Conservation (phyloP, 75 land plant genomes). For the Pinus albicaulis region DNA sequence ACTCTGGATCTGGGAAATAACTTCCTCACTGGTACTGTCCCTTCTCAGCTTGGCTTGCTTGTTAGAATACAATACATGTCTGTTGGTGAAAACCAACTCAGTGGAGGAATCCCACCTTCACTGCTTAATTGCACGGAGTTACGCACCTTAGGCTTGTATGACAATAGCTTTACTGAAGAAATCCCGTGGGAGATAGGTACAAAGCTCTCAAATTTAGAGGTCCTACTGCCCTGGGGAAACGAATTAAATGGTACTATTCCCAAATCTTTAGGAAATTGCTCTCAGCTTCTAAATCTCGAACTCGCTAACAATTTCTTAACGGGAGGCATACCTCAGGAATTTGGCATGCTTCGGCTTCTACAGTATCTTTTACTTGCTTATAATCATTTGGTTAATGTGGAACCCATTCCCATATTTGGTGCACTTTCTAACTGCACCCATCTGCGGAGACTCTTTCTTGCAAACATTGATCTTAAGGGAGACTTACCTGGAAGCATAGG, state of each 20-base stretch:
- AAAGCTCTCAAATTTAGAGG: conserved; percentile 13
- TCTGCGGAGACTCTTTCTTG: background rate
- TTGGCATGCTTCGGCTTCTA: conserved; percentile 29
- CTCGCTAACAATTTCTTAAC: conserved; percentile 38
- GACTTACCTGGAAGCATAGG: too few species aligned
- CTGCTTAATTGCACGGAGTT: background rate
- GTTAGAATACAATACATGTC: conserved; percentile 12
- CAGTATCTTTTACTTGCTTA: background rate
- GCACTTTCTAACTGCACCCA: too few species aligned
- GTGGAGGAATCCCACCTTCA: conserved; percentile 14
- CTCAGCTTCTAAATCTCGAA: conserved; percentile 30
- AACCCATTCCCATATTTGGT: too few species aligned
- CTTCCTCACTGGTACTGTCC: conserved; percentile 17
- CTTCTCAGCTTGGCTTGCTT: conserved; percentile 6
- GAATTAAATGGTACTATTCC: conserved; percentile 38
- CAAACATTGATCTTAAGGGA: background rate
- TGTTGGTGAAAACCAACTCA: conserved; percentile 15
- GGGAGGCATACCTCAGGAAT: conserved; percentile 35
- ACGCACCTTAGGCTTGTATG: too few species aligned
- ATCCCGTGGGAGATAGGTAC: background rate
- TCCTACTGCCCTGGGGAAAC: conserved; percentile 31
- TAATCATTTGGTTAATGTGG: too few species aligned
- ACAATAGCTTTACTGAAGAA: too few species aligned
- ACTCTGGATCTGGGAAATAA: conserved; percentile 16
- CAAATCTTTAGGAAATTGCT: conserved; percentile 23